phyloP scores from a whole-genome alignment of 192 early-diverging fungal species.

The Oehlia diaphana region DNA sequence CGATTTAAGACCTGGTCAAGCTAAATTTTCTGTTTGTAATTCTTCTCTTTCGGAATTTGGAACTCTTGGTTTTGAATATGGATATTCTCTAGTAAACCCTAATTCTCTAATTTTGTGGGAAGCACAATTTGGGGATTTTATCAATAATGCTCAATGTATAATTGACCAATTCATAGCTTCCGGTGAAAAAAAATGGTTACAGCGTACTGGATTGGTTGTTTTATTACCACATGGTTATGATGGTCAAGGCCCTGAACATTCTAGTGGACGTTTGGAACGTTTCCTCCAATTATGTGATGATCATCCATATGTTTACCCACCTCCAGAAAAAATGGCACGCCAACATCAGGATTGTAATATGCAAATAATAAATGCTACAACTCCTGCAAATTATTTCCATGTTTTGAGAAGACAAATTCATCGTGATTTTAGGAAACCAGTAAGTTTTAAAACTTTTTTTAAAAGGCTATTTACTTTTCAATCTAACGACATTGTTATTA shows the following conservation, averaged over 20 bases:
- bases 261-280: constrained; percentile 91
- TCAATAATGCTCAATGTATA: constrained; percentile 96
- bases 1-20: constrained; percentile 86
- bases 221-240: constrained; percentile 97
- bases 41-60: constrained; percentile 97
- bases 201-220: constrained; percentile 53
- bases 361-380: constrained; percentile 96
- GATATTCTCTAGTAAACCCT: constrained; percentile 93
- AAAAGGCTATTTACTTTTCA: no score
- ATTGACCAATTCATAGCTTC: constrained; percentile 97
- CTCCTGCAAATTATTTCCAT: constrained; percentile 98
- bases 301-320: constrained; percentile 83
- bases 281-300: constrained; percentile 96
- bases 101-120: constrained; percentile 96
- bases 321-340: constrained; percentile 76
- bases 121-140: constrained; percentile 98
- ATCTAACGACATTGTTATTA: background rate
- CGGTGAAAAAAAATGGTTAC: constrained; percentile 97
- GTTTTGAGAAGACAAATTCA: constrained; percentile 92
- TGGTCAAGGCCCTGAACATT: constrained; percentile 98
- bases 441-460: constrained; percentile 32
- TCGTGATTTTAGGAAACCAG: constrained; percentile 96
- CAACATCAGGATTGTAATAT: constrained; percentile 99
- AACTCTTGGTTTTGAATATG: constrained; percentile 94
- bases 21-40: constrained; percentile 86